Evolutionary conservation across 2,329 filamentous ascomycete species (phyloP).

Genomic region (Colletotrichum lini): DNA sequence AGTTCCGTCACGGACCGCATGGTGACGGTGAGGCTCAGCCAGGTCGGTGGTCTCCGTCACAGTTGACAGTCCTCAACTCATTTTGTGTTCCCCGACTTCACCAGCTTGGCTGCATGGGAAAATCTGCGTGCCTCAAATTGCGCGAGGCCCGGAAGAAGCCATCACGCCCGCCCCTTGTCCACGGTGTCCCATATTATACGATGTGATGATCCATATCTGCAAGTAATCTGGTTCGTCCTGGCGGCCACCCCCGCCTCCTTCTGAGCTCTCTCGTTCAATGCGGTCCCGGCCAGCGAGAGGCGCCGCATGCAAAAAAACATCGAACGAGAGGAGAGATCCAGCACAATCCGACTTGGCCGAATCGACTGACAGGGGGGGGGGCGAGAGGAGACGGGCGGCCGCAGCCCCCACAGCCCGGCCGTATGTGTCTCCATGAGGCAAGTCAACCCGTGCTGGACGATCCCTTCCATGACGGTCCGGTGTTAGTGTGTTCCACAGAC

Average conservation of each 20-base stretch:
- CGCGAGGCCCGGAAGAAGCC: not conserved
- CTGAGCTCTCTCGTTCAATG: too few species aligned
- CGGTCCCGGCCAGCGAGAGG: not conserved
- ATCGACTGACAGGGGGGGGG: too few species aligned
- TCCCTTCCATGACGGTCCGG: not conserved
- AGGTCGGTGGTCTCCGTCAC: not conserved
- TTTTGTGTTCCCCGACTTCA: not conserved
- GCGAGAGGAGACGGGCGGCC: too few species aligned
- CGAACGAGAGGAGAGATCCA: not conserved
- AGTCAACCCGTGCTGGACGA: not conserved
- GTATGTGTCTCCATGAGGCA: not conserved
- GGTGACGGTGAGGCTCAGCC: not conserved
- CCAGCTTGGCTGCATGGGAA: constrained; percentile 25
- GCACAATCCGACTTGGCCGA: not conserved
- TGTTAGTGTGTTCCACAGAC: not conserved
- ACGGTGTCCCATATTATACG: too few species aligned
- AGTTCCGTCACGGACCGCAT: not conserved
- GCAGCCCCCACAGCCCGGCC: not conserved
- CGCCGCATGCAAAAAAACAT: not conserved
- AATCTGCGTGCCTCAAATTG: not conserved
- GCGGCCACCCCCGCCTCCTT: too few species aligned
- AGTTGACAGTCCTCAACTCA: not conserved
- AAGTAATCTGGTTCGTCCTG: too few species aligned
- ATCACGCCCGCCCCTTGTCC: not conserved
- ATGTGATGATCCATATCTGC: too few species aligned